Evolutionary conservation across 2,329 filamentous ascomycete genomes (phyloP), one percentile per base, ranked within the genome.

Genomic region (Thermothelomyces thermophilus): DNA sequence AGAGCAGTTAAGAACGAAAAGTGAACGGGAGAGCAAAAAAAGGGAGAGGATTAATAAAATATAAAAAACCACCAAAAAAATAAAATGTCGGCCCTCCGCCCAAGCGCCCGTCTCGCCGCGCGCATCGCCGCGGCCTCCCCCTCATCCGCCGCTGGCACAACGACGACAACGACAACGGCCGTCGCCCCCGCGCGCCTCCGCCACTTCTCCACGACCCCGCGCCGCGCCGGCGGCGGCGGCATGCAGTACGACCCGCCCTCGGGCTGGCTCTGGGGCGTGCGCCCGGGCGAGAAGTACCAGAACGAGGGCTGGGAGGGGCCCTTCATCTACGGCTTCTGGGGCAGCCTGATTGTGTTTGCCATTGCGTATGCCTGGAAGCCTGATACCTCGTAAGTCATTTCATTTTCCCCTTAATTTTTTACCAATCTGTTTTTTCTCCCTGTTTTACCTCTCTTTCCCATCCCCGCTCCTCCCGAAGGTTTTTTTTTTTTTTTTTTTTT

Each of bases 361-460:
- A 75, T 96, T 58, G 88, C 86, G 58, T 89, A 95, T 73, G 89
- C 88, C 56, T 97, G 93, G 69, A 97, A 97, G 83, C 93, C 93
- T 46, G 93, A 98, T 77, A 97, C 91, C 57, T 95, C 89, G 93
- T 98, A 78, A 74, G 90, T 89, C 54, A n/a, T n/a, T n/a, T n/a
- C 41, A 49, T 54, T 55, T 41, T n/a, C 43, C 35, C 48, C 54
- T 46, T 40, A 11, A 52, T 36, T 17, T 20, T 13, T n/a, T n/a
- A n/a, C n/a, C n/a, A n/a, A n/a, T n/a, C n/a, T n/a, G n/a, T n/a
- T n/a, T 9, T 40, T 39, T 10, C 2, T 35, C 17, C 4, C 11
- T 13, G 14, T 39, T 53, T 44, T 50, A 9, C 5, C 5, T 26
- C 9, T 26, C 6, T n/a, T n/a, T n/a, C n/a, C n/a, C n/a, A n/a